Base-by-base conservation (phyloP, 495 filamentous ascomycete genomes). In the Chaetomidium leptoderma region DNA sequence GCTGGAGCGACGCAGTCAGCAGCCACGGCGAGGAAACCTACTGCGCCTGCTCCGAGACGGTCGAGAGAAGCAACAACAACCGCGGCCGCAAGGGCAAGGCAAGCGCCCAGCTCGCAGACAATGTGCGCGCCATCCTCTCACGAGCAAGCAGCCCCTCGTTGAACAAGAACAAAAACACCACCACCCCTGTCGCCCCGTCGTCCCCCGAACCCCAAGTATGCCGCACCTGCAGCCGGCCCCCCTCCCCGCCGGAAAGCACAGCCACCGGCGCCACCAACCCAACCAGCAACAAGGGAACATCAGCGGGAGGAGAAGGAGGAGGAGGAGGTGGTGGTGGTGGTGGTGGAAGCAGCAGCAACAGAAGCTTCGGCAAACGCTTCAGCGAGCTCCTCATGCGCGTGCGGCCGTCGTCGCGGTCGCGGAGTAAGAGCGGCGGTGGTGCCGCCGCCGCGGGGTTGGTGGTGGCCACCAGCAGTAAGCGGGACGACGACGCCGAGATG, bases 1-100 rank as follows among this genome's bases (percentile, higher is more conserved):
- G 68, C 46, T 70, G 68, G 68, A 70, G 68, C 46, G 51, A 65
- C 16, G 59, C 53, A 14, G 68, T 70, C 36, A 52, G 48, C 48
- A 39, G 23, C 16, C 55, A 64, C 46, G 68, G 68, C 30, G 50
- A 58, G 6, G 53, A 55, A 19, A 59, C 68, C 7, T 70, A 70
- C 53, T 70, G 68, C 40, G 57, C 55, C 4, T 70, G 68, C 55
- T 69, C 68, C 5, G 64, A 65, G 32, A 27, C 52, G 1, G n/a
- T 62, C 35, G 36, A 57, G 17, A 43, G 0, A 4, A 27, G 16
- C 35, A 36, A 32, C 51, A 24, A 2, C 8, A 27, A 4, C 42
- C 39, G 40, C 33, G 59, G 42, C 21, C 39, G 51, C 29, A 62
- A 59, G 23, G 37, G 65, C 48, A 67, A 58, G 16, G 53, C 47